These are phyloP conservation scores for Stylosanthes scabra DNA, from an alignment of 331 rosid species.

Conservation along the genomic window DNA sequence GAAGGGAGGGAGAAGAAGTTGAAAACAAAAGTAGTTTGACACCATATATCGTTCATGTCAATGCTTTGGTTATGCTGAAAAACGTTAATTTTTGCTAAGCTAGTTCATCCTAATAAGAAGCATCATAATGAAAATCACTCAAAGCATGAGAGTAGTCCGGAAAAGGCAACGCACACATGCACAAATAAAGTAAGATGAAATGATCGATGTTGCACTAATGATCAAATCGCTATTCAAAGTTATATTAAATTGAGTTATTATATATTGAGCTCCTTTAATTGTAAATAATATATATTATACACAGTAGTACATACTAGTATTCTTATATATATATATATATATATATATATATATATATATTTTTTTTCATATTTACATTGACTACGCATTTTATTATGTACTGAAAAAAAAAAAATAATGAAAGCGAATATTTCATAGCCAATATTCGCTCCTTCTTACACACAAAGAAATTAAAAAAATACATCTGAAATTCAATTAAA, in stretches of 20 bases:
- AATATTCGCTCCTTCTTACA: too few relatives aligned
- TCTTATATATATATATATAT: too few relatives aligned
- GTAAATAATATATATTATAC: too few relatives aligned
- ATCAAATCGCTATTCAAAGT: background rate
- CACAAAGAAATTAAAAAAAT: too few relatives aligned
- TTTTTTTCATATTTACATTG: too few relatives aligned
- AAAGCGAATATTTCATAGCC: too few relatives aligned
- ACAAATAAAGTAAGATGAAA: slow-evolving; percentile 36
- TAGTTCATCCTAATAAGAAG: slow-evolving; percentile 1
- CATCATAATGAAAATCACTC: slow-evolving; percentile 26
- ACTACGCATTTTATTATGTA: too few relatives aligned
- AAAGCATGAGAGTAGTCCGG: slow-evolving; percentile 26
- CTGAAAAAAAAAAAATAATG: too few relatives aligned
- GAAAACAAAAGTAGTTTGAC: slow-evolving; percentile 9
- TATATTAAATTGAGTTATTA: background rate
- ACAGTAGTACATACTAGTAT: too few relatives aligned
- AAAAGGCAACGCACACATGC: slow-evolving; percentile 37
- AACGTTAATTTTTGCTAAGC: slow-evolving; percentile 7
- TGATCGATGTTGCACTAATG: slow-evolving; percentile 30
- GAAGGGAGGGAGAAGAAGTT: slow-evolving; percentile 14
- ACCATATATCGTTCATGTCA: slow-evolving; percentile 13
- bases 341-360: too few relatives aligned
- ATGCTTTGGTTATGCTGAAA: slow-evolving; percentile 8
- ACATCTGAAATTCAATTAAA: too few relatives aligned
- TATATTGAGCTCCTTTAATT: too few relatives aligned